Evolutionary conservation across 2,329 filamentous ascomycete genomes (phyloP), one percentile per base, ranked within the genome.

Genomic region (Geosmithia putterillii): DNA sequence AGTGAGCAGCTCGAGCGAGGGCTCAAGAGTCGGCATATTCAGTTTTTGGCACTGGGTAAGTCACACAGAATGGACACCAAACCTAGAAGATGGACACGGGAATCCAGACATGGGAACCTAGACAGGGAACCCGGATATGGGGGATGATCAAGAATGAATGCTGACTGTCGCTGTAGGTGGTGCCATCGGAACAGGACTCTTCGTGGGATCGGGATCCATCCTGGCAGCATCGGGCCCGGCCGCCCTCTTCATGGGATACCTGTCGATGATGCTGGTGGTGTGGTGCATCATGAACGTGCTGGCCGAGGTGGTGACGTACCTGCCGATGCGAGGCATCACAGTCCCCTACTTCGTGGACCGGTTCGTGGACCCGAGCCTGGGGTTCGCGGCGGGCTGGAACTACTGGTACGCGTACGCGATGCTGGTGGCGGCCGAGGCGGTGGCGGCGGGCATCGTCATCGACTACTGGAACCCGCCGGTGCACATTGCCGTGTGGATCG

Each of bases 171-270:
- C 12, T 14, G 14, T 25, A 45, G 59, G 59, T 38, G 72, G 73
- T 47, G 75, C 72, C 19, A 80, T 81, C 48, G 77, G 77, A 44
- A 81, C 77, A 3, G 77, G 77, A 51, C 67, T 81, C 18, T 81
- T 81, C 55, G 69, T 82, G 47, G 75, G 76, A 44, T 76, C 73
- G 34, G 77, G 77, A 20, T 61, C 61, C 45, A 75, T 78, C 42
- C 61, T 81, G 42, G 63, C 69, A 28, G 60, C 63, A 9, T 70
- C 71, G 22, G 79, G 79, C 2, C 79, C 79, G 3, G 81, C 79
- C 5, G 79, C 82, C 1, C 62, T 87, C 15, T 72, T 87, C 56
- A 79, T 88, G 58, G 46, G 42, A 20, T 88, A 86, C 57, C 51
- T 74, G 7, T 65, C 63, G 49, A 73, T 74, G 70, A 73, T 73